Evolutionary conservation across 345 rosid species (phyloP).

Genomic region (Rhodamnia argentea): DNA sequence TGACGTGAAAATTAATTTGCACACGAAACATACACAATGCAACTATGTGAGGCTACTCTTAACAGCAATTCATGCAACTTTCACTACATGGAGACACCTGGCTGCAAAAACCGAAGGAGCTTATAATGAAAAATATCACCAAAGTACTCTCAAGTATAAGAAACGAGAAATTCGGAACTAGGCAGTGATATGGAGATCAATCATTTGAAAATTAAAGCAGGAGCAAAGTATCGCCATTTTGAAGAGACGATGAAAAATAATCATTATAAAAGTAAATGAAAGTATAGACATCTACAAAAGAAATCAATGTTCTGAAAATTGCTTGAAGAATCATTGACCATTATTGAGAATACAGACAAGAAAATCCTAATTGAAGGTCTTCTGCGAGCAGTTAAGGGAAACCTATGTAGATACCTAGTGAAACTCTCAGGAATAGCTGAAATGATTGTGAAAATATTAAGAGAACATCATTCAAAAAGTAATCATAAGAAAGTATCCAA

Average conservation of each 20-base stretch:
- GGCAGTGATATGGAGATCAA: background rate
- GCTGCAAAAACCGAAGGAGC: background rate
- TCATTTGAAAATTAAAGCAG: background rate
- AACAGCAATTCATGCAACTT: background rate
- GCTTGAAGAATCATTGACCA: background rate
- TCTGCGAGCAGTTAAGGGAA: background rate
- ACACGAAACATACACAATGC: background rate
- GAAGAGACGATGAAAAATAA: background rate
- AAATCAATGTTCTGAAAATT: background rate
- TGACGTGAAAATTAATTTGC: background rate
- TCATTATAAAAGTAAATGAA: background rate
- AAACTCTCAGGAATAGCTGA: background rate
- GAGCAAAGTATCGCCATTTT: background rate
- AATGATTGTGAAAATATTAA: background rate
- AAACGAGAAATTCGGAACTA: background rate
- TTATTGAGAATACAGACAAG: background rate
- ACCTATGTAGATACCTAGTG: background rate
- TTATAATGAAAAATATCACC: background rate
- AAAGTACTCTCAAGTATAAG: background rate
- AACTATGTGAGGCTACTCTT: background rate
- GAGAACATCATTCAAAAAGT: background rate
- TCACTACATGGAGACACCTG: background rate
- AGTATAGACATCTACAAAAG: background rate
- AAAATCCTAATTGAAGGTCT: background rate
- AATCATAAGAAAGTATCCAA: background rate